phyloP scores from a whole-genome alignment of 2,329 filamentous ascomycete genomes.

The Malbranchea zuffiana region DNA sequence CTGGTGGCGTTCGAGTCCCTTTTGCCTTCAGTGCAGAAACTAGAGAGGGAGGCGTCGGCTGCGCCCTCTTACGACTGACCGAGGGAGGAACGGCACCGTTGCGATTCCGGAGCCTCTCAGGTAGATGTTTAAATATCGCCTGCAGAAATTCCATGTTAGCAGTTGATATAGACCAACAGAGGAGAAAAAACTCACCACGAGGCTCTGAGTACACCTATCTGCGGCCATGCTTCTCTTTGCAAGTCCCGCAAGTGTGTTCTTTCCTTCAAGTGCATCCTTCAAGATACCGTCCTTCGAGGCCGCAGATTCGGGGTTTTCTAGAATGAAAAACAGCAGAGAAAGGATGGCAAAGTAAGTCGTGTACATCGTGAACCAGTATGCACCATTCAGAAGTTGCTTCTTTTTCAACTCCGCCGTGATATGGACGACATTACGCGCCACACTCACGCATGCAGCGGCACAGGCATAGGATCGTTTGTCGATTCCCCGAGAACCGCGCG shows the following conservation, averaged over 20 bases:
- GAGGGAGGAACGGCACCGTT: slow-evolving; percentile 35
- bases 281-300: slow-evolving; percentile 61
- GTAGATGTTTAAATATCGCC: slow-evolving; percentile 74
- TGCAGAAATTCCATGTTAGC: slow-evolving; percentile 28
- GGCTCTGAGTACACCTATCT: slow-evolving; percentile 66
- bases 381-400: slow-evolving; percentile 48
- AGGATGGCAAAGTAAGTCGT: slow-evolving; percentile 57
- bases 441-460: slow-evolving; percentile 54
- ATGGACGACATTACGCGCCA: slow-evolving; percentile 56
- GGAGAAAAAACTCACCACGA: slow-evolving; percentile 29
- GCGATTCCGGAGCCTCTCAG: slow-evolving; percentile 54
- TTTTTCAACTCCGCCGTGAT: slow-evolving; percentile 56
- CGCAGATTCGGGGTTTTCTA: slow-evolving; percentile 52
- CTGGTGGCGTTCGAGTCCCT: slow-evolving; percentile 15
- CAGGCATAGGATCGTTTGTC: slow-evolving; percentile 56
- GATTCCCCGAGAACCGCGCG: slow-evolving; percentile 39
- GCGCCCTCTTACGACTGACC: slow-evolving; percentile 40
- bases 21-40: slow-evolving; percentile 10
- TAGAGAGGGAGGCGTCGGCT: slow-evolving; percentile 8
- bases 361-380: slow-evolving; percentile 60
- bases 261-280: slow-evolving; percentile 73
- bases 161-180: not conserved
- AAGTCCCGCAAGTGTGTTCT: slow-evolving; percentile 67
- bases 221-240: slow-evolving; percentile 80
- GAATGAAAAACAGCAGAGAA: slow-evolving; percentile 52